Base-by-base conservation (phyloP, 2,329 filamentous ascomycete genomes). In the Claviceps humidiphila region DNA sequence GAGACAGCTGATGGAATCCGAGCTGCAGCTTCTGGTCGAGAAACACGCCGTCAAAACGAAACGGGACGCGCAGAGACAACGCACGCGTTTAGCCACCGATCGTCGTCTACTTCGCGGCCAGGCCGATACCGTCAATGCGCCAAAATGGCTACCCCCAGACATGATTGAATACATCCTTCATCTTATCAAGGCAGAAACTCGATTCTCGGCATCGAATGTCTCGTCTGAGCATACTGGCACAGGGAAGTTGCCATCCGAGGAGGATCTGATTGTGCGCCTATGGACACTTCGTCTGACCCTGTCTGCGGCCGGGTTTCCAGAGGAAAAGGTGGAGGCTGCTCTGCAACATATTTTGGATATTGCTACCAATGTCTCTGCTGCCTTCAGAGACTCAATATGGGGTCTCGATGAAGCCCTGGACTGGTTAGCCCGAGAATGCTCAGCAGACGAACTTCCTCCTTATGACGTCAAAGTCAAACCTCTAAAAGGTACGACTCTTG, bases 341-440 rank as follows among this genome's bases (percentile, higher is more conserved):
- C 64, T 95, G 54, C 76, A 78, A 58, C 74, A 85, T 61, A 74
- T 89, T 45, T 67, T 90, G 52, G 75, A 82, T 43, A 82, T 85
- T 57, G 81, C 81, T 30, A 75, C 82, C 34, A 82, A 81, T 56
- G 76, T 84, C 51, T 70, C 74, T 2, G 61, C 71, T 11, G 69
- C 71, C 20, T 73, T 66, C 55, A 84, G 81, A 58, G 85, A 89
- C 57, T 75, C 76, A 44, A 77, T 89, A 14, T 95, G 89, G 87
- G 89, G 90, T 9, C 71, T 97, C 39, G 85, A 94, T 55, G 90
- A 95, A 67, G 82, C 87, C 26, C 66, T 98, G 20, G 88, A 96
- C 60, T 95, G 89, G 88, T 76, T 97, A 51, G 87, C 89, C n/a
- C 73, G 87, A 57, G 80, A 93, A 63, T 87, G 84, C 59, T 70